Percentiles rank a stretch among this genome's conserved stretches.
phyloP scores from a whole-genome alignment of 2,329 filamentous ascomycete species.

The Clonostachys rhizophaga region DNA sequence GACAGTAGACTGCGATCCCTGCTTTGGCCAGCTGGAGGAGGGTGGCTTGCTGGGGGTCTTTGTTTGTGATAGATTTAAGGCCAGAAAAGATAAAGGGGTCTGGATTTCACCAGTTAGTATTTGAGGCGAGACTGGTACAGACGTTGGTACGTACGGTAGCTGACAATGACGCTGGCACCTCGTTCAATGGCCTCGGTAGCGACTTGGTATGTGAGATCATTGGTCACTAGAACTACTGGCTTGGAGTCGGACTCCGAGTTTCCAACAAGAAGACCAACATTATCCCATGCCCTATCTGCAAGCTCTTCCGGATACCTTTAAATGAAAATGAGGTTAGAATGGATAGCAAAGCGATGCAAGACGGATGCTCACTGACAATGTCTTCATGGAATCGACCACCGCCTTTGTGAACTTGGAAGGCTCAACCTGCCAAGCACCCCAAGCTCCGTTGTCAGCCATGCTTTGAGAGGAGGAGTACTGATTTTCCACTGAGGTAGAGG shows the following conservation, averaged over 20 bases:
- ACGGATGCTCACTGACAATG: constrained; percentile 55
- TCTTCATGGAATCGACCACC: constrained; percentile 77
- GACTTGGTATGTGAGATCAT: constrained; percentile 86
- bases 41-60: constrained; percentile 81
- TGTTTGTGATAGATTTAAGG: constrained; percentile 81
- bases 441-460: constrained; percentile 20
- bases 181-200: constrained; percentile 83
- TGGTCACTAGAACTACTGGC: constrained; percentile 56
- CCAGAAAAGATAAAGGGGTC: constrained; percentile 96
- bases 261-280: constrained; percentile 75
- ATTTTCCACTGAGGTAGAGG: background rate
- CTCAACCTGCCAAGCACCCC: constrained; percentile 33
- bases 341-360: background rate
- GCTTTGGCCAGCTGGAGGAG: constrained; percentile 77
- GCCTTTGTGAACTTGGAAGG: constrained; percentile 37
- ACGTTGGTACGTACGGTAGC: constrained; percentile 62
- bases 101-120: constrained; percentile 23
- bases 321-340: background rate
- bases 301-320: constrained; percentile 80
- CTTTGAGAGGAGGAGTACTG: constrained; percentile 2
- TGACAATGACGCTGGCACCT: constrained; percentile 73
- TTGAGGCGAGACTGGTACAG: too few species aligned
- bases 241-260: constrained; percentile 27
- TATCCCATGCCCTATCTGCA: constrained; percentile 90
- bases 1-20: constrained; percentile 92